A percentile compares a stretch with the other conserved stretches of the same genome.
Evolutionary conservation across 2,329 filamentous ascomycete species (phyloP).

Genomic region (Neonectria ditissima): DNA sequence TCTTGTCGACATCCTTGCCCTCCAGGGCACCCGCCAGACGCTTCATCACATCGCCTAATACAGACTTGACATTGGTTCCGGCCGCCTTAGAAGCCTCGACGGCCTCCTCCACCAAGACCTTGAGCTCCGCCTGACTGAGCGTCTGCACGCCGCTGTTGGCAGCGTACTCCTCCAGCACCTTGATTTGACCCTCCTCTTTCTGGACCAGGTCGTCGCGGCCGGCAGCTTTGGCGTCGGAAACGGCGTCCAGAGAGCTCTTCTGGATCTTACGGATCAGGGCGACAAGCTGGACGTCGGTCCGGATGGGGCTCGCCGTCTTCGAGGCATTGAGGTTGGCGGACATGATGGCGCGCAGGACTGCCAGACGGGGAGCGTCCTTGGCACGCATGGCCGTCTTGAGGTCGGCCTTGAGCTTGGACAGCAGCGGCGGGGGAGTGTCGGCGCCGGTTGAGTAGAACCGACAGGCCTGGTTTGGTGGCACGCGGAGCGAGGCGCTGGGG

Average conservation of each 20-base stretch:
- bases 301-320: slow-evolving; percentile 78
- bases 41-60: slow-evolving; percentile 74
- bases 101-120: slow-evolving; percentile 61
- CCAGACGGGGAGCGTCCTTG: slow-evolving; percentile 73
- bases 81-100: slow-evolving; percentile 63
- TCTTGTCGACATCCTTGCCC: slow-evolving; percentile 73
- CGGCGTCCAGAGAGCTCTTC: slow-evolving; percentile 67
- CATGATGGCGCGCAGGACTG: slow-evolving; percentile 76
- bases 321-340: slow-evolving; percentile 79
- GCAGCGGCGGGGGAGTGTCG: slow-evolving; percentile 58
- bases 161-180: slow-evolving; percentile 74
- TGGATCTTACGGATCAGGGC: slow-evolving; percentile 74
- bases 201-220: slow-evolving; percentile 76
- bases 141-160: slow-evolving; percentile 69
- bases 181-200: slow-evolving; percentile 75
- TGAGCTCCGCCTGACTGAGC: slow-evolving; percentile 69
- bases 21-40: slow-evolving; percentile 66
- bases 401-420: slow-evolving; percentile 68
- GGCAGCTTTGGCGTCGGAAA: slow-evolving; percentile 71
- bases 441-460: slow-evolving; percentile 50
- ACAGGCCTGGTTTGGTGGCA: slow-evolving; percentile 31
- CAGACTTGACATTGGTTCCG: slow-evolving; percentile 57
- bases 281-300: slow-evolving; percentile 76
- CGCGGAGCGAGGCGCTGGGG: slow-evolving; percentile 26
- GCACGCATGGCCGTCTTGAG: slow-evolving; percentile 75